Evolutionary conservation across 2,329 filamentous ascomycete genomes (phyloP).

Genomic region (Colletotrichum incanum): DNA sequence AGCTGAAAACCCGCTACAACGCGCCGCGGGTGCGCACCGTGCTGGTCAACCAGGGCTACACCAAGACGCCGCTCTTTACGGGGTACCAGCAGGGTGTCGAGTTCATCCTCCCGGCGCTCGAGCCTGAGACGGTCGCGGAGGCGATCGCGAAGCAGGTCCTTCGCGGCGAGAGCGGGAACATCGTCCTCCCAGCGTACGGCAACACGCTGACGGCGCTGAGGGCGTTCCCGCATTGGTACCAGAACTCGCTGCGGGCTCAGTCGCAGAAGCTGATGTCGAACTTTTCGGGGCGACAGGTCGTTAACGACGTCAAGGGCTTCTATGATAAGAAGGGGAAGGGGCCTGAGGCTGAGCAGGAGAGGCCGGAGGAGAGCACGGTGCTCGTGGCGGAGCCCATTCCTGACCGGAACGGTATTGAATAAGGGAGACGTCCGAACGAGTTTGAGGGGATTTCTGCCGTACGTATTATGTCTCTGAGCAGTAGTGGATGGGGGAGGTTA

Average conservation of each 20-base stretch:
- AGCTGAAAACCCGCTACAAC: constrained; percentile 72
- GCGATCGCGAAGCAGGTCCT: constrained; percentile 74
- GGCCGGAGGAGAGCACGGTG: constrained; percentile 54
- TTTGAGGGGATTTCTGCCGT: too few species aligned
- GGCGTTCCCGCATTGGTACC: constrained; percentile 75
- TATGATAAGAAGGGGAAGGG: constrained; percentile 51
- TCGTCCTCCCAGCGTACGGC: constrained; percentile 67
- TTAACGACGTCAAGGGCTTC: constrained; percentile 60
- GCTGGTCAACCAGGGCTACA: constrained; percentile 76
- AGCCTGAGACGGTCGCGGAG: constrained; percentile 76
- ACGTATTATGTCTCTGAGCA: neutral
- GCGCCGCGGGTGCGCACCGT: constrained; percentile 77
- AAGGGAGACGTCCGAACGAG: neutral
- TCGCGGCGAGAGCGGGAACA: constrained; percentile 69
- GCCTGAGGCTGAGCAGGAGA: constrained; percentile 43
- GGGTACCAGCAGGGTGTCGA: constrained; percentile 67
- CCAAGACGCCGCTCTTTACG: constrained; percentile 72
- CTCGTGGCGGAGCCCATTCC: constrained; percentile 49
- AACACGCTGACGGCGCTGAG: constrained; percentile 61
- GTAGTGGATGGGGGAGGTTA: neutral
- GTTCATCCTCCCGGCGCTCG: constrained; percentile 68
- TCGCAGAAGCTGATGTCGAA: constrained; percentile 59
- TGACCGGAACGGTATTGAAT: neutral
- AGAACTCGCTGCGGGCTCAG: constrained; percentile 65
- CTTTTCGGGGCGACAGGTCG: constrained; percentile 64